These are phyloP conservation scores for Diplocarpon rosae DNA, from an alignment of 2,329 filamentous ascomycete genomes.

Conservation along the genomic window DNA sequence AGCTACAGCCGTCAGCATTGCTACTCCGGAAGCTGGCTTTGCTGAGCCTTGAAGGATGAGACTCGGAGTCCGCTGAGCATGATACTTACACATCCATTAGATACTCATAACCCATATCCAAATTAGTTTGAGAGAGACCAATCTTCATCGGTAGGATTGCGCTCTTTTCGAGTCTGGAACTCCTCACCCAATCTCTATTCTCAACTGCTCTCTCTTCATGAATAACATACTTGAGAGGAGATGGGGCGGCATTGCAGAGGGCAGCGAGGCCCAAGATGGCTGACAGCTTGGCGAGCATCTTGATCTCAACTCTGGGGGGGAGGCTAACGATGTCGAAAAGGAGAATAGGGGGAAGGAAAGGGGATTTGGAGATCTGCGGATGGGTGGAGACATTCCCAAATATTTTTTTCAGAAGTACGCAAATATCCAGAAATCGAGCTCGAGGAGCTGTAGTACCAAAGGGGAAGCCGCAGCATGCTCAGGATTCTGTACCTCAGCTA, in stretches of 20 bases:
- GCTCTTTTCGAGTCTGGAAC: slow-evolving; percentile 11
- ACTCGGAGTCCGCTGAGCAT: not conserved
- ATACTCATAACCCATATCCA: slow-evolving; percentile 33
- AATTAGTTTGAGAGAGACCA: slow-evolving; percentile 33
- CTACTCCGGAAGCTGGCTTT: not conserved
- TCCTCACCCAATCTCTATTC: slow-evolving; percentile 12
- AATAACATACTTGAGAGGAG: slow-evolving; percentile 15
- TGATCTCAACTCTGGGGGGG: slow-evolving; percentile 1
- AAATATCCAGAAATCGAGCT: no score
- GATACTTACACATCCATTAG: slow-evolving; percentile 30
- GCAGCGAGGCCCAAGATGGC: slow-evolving; percentile 17
- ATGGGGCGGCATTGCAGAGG: slow-evolving; percentile 15
- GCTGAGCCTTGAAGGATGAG: not conserved
- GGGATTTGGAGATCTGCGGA: no score
- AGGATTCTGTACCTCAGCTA: no score
- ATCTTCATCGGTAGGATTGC: slow-evolving; percentile 33
- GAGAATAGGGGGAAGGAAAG: no score
- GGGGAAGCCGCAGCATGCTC: no score
- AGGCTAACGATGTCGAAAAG: not conserved
- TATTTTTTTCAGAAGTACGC: no score
- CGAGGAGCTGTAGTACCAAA: no score
- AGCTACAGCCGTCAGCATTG: slow-evolving; percentile 10
- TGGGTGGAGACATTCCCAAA: no score
- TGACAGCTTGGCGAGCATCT: slow-evolving; percentile 13
- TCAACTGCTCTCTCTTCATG: slow-evolving; percentile 14